Evolutionary conservation across 148 eudicot species (phyloP), one percentile per base, ranked within the genome.

Genomic region (Pharnaceum exiguum): DNA sequence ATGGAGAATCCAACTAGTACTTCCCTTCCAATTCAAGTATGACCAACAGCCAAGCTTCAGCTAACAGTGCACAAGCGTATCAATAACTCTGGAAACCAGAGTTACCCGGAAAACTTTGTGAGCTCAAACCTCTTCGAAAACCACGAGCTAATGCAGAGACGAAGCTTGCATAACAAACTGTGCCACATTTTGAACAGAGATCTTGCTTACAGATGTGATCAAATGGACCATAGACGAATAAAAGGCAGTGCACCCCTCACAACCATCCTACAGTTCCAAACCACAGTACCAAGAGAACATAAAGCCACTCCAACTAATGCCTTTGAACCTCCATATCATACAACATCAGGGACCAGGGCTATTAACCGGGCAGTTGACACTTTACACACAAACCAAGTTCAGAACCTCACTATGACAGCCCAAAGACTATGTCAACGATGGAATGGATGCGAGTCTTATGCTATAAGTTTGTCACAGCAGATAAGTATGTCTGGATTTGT

Each of bases 11-110:
- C 25, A 52, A 27, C 26, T 25, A 63, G 47, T 28, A 64, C 50
- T 71, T 63, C 55, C 58, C 59, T 49, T 50, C 32, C 35, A 40
- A n/a, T 27, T 24, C 30, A 71, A 29, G 27, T n/a, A 26, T 12
- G 48, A 26, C 35, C 39, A 55, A 42, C 17, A 31, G 25, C 8
- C 36, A 39, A 21, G 39, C 59, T 33, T 45, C 55, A 24, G 36
- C 38, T 43, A 52, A 25, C 13, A 42, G 65, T 36, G 28, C 5
- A 17, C 33, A 45, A 44, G 63, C 55, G 40, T 64, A 49, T 19
- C 13, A 3, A 13, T 15, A 46, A 46, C 7, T 49, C 44, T 50
- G 8, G 38, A 46, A 28, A 28, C 75, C 65, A 21, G 27, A 58
- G 43, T 39, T 37, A 39, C 25, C 44, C 19, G 48, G 5, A 26